Evolutionary conservation across 805 yeast genomes (phyloP).

Genomic region (Lipomyces starkeyi): DNA sequence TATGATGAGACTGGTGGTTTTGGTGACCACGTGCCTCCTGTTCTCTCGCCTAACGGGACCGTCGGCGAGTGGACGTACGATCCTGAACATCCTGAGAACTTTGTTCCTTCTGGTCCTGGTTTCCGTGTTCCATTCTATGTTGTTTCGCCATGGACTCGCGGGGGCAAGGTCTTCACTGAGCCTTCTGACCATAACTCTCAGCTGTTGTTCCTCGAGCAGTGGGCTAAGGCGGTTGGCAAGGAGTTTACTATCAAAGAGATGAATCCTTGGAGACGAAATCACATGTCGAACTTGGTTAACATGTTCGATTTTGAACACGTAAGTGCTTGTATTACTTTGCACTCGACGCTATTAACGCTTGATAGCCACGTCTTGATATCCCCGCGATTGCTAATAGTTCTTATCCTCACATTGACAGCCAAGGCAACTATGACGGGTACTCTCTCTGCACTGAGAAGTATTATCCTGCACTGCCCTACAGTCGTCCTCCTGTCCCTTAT

Average conservation of each 20-base stretch:
- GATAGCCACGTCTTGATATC: slow-evolving; percentile 26
- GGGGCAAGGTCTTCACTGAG: slow-evolving; percentile 40
- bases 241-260: slow-evolving; percentile 27
- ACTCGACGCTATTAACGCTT: slow-evolving; percentile 15
- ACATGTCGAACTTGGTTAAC: slow-evolving; percentile 39
- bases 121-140: slow-evolving; percentile 39
- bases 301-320: slow-evolving; percentile 39
- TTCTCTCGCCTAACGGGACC: slow-evolving; percentile 40
- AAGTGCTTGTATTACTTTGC: neutral
- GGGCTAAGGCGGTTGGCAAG: slow-evolving; percentile 37
- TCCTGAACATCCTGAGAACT: slow-evolving; percentile 24
- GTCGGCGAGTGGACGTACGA: slow-evolving; percentile 41
- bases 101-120: slow-evolving; percentile 40
- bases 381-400: slow-evolving; percentile 15
- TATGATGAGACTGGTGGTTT: slow-evolving; percentile 44
- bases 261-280: slow-evolving; percentile 39
- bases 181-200: slow-evolving; percentile 43
- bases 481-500: slow-evolving; percentile 39
- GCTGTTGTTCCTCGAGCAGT: slow-evolving; percentile 39
- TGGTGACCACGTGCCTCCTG: slow-evolving; percentile 42
- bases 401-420: slow-evolving; percentile 13
- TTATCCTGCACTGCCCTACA: neutral
- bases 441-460: slow-evolving; percentile 21
- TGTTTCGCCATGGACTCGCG: slow-evolving; percentile 41
- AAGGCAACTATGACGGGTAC: slow-evolving; percentile 18